Conservation (phyloP, 78 protist species). For the Capsaspora owczarzaki region DNA sequence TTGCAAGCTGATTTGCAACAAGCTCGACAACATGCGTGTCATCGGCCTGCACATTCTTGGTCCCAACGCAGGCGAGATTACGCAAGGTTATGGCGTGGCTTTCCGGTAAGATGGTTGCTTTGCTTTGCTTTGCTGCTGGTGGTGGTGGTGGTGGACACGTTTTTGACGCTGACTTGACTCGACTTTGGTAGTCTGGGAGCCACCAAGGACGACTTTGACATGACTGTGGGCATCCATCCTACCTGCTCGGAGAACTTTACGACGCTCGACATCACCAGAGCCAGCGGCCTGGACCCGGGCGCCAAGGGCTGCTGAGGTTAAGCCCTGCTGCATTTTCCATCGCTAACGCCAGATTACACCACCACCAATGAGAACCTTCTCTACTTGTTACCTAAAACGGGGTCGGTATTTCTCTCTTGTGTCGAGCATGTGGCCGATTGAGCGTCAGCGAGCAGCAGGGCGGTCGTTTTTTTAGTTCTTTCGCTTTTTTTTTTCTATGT, state of each 20-base stretch:
- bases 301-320: conserved; percentile 11
- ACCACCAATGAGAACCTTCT: not conserved
- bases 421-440: not conserved
- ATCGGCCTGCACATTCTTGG: conserved; percentile 77
- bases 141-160: not conserved
- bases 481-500: not conserved
- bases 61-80: conserved; percentile 88
- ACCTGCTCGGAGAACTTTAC: conserved; percentile 66
- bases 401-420: not conserved
- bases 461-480: not conserved
- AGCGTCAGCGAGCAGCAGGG: not conserved
- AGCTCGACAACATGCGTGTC: conserved; percentile 48
- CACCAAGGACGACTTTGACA: conserved; percentile 72
- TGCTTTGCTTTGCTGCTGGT: not conserved
- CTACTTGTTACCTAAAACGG: not conserved
- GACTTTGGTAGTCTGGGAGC: conserved; percentile 21
- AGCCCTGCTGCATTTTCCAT: not conserved
- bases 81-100: conserved; percentile 52
- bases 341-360: not conserved
- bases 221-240: conserved; percentile 92
- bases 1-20: conserved; percentile 55
- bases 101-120: not conserved
- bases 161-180: not conserved
- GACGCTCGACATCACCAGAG: not conserved
- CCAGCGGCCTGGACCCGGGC: not conserved